Evolutionary conservation across 1,284 basidiomycete genomes (phyloP), one percentile per base, ranked within the genome.

Genomic region (Nidula niveotomentosa): DNA sequence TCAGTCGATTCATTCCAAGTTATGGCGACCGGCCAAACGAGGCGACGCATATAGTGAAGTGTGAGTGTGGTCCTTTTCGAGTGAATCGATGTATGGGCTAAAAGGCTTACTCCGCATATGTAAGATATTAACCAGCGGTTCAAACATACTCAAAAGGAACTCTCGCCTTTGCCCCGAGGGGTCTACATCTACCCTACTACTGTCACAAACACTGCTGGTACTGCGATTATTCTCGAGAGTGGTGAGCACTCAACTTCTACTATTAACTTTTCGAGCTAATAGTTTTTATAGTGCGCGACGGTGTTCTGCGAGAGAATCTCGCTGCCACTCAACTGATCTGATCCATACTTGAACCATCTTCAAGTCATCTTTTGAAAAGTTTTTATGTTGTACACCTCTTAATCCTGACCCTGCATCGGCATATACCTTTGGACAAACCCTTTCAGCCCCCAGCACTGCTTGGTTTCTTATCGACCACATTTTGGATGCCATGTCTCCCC

Each of bases 1-100:
- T 88, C 36, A 76, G 72, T 58, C 72, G 78, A 48, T 83, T 75
- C 58, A 72, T 87, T 13, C 76, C 81, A 1, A 81, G 78, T 56
- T 88, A 82, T 58, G 81, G 78, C 10, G 77, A 83, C 56, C 75
- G 79, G 49, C 76, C 80, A 15, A 87, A 87, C 61, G 83, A 85
- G 59, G 70, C 75, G 7, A 76, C 74, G 47, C 62, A 72, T 34
- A 76, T 77, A 37, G 70, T 77, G 10, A 78, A 76, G 68, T 81
- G 80, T 81, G 53, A 56, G 76, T 61, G 15, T 39, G 23, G 6
- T 30, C 30, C 30, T 30, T 30, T 30, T 30, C 30, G 5, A 30
- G 30, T 30, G 30, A 30, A 30, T 44, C 49, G 13, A 49, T 59
- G 34, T 9, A 39, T 50, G 30, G 8, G 9, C 33, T 51, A 53